Percentiles rank a stretch among this genome's conserved stretches.
These are phyloP conservation scores for Rubia yunnanensis DNA, from an alignment of 257 asterid species.

Conservation along the genomic window DNA sequence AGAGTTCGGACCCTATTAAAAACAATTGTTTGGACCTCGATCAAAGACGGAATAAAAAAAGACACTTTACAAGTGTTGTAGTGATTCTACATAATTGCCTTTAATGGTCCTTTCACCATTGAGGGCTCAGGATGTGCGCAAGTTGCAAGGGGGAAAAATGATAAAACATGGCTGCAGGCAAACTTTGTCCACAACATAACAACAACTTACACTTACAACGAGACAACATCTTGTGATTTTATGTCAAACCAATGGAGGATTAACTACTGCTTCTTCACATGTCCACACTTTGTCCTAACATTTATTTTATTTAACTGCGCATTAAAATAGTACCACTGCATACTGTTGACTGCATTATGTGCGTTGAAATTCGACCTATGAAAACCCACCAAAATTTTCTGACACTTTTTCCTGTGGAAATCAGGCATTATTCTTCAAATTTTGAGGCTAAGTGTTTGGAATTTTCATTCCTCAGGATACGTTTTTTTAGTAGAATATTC, in stretches of 20 bases:
- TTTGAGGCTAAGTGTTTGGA: not conserved
- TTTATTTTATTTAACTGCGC: not conserved
- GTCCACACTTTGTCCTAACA: not conserved
- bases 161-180: not conserved
- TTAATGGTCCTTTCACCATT: no score
- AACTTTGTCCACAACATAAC: not conserved
- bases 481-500: not conserved
- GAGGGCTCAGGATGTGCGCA: no score
- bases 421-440: conserved; percentile 4
- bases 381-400: not conserved
- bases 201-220: conserved; percentile 6
- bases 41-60: no score
- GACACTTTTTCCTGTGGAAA: conserved; percentile 2
- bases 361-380: conserved; percentile 5
- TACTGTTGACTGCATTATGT: not conserved
- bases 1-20: no score
- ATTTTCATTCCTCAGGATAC: not conserved
- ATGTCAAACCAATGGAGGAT: not conserved
- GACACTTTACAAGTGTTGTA: no score
- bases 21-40: no score
- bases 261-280: not conserved
- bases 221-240: conserved; percentile 12
- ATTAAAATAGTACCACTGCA: not conserved
- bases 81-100: no score
- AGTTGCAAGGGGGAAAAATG: no score